Conservation (phyloP, 2,329 filamentous ascomycete genomes). For the Ophiostoma quercus region DNA sequence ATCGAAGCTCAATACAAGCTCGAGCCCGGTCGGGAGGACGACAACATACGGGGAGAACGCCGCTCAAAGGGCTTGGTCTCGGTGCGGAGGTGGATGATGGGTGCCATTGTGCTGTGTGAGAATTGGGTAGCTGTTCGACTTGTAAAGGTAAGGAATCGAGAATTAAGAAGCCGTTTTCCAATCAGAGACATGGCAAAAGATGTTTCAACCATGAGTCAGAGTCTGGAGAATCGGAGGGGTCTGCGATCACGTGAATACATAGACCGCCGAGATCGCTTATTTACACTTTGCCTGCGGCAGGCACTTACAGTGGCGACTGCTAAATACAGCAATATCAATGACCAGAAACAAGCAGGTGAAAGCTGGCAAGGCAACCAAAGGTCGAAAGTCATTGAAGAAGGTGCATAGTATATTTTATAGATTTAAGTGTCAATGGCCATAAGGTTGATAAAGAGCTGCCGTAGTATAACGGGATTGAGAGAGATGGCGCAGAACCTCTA, state of each 20-base stretch:
- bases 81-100: slow-evolving; percentile 25
- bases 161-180: background rate
- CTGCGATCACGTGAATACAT: slow-evolving; percentile 1
- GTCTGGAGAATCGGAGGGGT: slow-evolving; percentile 3
- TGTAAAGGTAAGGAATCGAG: background rate
- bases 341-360: too few species aligned
- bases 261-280: background rate
- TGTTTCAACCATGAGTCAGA: slow-evolving; percentile 6
- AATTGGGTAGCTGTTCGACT: slow-evolving; percentile 2
- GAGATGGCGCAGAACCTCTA: too few species aligned
- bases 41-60: slow-evolving; percentile 26
- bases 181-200: background rate
- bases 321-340: too few species aligned
- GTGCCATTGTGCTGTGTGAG: slow-evolving; percentile 1
- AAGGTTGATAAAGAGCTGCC: too few species aligned
- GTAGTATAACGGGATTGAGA: too few species aligned
- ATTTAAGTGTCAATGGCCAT: too few species aligned
- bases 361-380: too few species aligned
- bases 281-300: background rate
- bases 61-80: slow-evolving; percentile 31
- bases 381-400: too few species aligned
- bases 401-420: too few species aligned
- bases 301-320: too few species aligned
- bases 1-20: background rate
- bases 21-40: background rate